phyloP scores from a whole-genome alignment of 2,329 filamentous ascomycete genomes.

The Monilinia aucupariae region DNA sequence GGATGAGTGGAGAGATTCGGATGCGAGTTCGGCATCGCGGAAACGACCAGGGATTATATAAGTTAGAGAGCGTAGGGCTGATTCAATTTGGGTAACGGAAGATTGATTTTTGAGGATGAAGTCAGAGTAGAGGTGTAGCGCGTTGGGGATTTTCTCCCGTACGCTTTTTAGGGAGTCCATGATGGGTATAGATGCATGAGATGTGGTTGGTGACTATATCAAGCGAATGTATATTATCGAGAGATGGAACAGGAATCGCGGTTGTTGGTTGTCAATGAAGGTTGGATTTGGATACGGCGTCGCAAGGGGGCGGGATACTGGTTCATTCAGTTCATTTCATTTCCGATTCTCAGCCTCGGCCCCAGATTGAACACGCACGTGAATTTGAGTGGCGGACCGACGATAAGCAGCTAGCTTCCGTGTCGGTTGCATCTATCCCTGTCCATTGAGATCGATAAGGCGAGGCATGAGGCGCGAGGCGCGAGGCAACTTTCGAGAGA shows the following conservation, averaged over 20 bases:
- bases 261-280: conserved; percentile 1
- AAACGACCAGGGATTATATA: conserved; percentile 94
- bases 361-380: conserved; percentile 12
- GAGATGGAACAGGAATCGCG: neutral
- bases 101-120: conserved; percentile 94
- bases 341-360: conserved; percentile 16
- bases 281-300: conserved; percentile 1
- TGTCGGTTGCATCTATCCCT: conserved; percentile 1
- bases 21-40: conserved; percentile 88
- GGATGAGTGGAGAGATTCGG: conserved; percentile 82
- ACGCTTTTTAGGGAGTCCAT: conserved; percentile 21
- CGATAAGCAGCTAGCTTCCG: conserved; percentile 13
- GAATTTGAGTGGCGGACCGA: conserved; percentile 8
- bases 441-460: conserved; percentile 6
- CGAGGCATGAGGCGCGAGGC: neutral
- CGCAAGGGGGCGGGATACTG: conserved; percentile 1
- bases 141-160: conserved; percentile 35
- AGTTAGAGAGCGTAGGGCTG: conserved; percentile 81
- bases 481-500: neutral
- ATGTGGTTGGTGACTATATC: neutral
- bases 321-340: neutral
- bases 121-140: conserved; percentile 67
- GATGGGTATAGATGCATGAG: conserved; percentile 1
- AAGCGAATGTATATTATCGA: neutral
- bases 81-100: conserved; percentile 92